Conservation (phyloP, 169 alveolate species). For the Plasmodium blacklocki region DNA sequence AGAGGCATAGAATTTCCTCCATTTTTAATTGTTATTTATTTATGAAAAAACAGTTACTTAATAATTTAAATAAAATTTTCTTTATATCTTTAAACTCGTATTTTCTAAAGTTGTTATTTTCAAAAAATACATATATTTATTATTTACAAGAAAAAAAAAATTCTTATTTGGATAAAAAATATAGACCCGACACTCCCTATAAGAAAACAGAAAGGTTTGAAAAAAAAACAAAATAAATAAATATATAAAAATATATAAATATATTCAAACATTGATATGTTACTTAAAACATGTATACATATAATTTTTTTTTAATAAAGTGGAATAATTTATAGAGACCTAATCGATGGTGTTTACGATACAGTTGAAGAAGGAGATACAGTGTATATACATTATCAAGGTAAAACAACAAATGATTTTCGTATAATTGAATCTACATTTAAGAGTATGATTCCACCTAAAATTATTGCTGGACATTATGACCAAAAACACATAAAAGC, state of each 20-base stretch:
- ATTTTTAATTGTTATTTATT: neutral
- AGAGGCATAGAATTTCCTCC: neutral
- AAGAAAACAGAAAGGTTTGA: slow-evolving; percentile 58
- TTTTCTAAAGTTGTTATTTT: slow-evolving; percentile 29
- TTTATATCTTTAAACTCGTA: slow-evolving; percentile 46
- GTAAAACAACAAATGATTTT: slow-evolving; percentile 75
- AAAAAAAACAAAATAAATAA: neutral
- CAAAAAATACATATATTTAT: slow-evolving; percentile 12
- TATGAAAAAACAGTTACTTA: slow-evolving; percentile 7
- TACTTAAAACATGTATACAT: neutral
- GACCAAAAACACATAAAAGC: slow-evolving; percentile 68
- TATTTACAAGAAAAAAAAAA: slow-evolving; percentile 46
- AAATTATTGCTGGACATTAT: slow-evolving; percentile 61
- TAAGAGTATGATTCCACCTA: slow-evolving; percentile 57
- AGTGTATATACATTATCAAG: slow-evolving; percentile 75
- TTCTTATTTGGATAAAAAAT: slow-evolving; percentile 56
- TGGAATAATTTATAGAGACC: slow-evolving; percentile 65
- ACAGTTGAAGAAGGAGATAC: slow-evolving; percentile 73
- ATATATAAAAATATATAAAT: neutral
- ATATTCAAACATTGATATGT: neutral
- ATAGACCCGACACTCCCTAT: slow-evolving; percentile 42
- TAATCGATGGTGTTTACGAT: slow-evolving; percentile 63
- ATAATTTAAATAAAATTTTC: slow-evolving; percentile 2
- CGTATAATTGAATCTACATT: slow-evolving; percentile 71
- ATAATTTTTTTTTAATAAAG: slow-evolving; percentile 9